Evolutionary conservation across 345 rosid genomes (phyloP).

Genomic region (Citrus inodora): DNA sequence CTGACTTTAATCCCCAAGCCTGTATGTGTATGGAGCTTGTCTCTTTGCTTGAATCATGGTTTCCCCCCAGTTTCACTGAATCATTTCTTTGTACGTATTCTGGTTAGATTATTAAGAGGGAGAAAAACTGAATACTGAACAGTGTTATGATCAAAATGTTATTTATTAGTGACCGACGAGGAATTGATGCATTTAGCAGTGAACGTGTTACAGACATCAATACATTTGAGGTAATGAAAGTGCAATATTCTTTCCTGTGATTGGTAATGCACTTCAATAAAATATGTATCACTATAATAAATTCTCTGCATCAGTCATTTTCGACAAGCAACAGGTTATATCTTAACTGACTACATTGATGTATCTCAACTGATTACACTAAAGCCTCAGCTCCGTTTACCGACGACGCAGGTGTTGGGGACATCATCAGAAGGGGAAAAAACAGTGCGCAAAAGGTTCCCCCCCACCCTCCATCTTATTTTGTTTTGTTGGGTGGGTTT

Average conservation of each 20-base stretch:
- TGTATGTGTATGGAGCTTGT: neutral
- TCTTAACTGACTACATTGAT: neutral
- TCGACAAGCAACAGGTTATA: too few species aligned
- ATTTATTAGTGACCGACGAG: too few species aligned
- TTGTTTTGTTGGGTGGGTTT: too few species aligned
- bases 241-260: neutral
- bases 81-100: neutral
- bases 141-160: too few species aligned
- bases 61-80: neutral
- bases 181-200: neutral
- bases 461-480: fast-evolving
- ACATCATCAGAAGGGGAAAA: too few species aligned
- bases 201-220: neutral
- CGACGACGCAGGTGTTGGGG: neutral
- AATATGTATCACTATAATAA: too few species aligned
- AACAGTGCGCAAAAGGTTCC: too few species aligned
- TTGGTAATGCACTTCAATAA: neutral
- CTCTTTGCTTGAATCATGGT: too few species aligned
- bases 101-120: neutral
- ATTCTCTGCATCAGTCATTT: too few species aligned
- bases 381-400: neutral
- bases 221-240: neutral
- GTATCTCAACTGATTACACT: neutral
- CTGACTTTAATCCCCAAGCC: neutral
- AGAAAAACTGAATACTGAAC: neutral